Base-by-base conservation (phyloP, 2,329 filamentous ascomycete species). In the Ampelomyces quisqualis region DNA sequence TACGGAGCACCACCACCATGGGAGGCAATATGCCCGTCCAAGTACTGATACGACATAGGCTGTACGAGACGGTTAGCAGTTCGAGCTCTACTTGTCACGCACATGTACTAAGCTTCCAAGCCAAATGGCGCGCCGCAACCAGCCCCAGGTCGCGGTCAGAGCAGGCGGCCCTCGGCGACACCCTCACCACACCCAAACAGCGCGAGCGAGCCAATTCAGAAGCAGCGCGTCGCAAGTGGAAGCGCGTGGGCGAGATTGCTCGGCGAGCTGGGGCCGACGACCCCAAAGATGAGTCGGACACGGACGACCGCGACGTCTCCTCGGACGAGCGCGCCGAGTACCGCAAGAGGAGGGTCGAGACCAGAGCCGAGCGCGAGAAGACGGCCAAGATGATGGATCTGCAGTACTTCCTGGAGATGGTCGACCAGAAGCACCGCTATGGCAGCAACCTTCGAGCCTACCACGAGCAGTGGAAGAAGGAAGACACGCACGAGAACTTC, bases 381-480 rank as follows among this genome's bases (percentile, higher is more conserved):
- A 80, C 79, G 4, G 83, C 88, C 1, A 87, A 84, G 64, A 84
- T 81, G 65, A 91, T 95, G 86, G 88, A 88, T 13, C 66, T 94
- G 23, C 85, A 88, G 59, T 95, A 95, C 62, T 95, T 93, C 49
- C 73, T 83, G 1, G 81, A 95, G 58, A 90, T 95, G 85, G 84
- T 91, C 6, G 87, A 93, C 63, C 71, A 83, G 32, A 90, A 94
- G 66, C 90, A 96, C 63, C 81, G 90, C 3, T 94, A 95, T 59
- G 90, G 90, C 3, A 85, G 83, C 38, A 94, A 93, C 53, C 69
- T 95, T 35, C 77, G 86, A 21, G 78, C 80, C 21, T 96, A 95
- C 56, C 90, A 96, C 59, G 80, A 82, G 44, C 81, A 86, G 51
- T 96, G 90, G 90, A 89, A 89, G 65, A 80, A 78, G 45, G 74